Evolutionary conservation across 257 asterid genomes (phyloP).

Genomic region (Thymus mandschuricus): DNA sequence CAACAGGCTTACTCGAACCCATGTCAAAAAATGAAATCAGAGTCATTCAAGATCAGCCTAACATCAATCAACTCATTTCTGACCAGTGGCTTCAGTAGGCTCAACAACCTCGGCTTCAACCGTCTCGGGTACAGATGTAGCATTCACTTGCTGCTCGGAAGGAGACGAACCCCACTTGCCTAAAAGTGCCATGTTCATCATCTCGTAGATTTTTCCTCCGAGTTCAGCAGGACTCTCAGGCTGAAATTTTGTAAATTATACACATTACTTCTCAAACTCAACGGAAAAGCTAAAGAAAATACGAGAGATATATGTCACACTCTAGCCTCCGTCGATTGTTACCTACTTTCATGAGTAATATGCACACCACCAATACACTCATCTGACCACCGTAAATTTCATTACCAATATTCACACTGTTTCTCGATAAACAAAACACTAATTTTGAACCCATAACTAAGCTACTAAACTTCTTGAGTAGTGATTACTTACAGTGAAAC

Average conservation of each 20-base stretch:
- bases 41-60: neutral
- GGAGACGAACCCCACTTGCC: conserved; percentile 64
- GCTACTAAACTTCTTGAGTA: too few species aligned
- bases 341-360: too few species aligned
- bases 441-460: too few species aligned
- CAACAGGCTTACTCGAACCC: neutral
- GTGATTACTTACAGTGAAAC: conserved; percentile 74
- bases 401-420: too few species aligned
- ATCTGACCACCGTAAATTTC: too few species aligned
- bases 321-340: too few species aligned
- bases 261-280: neutral
- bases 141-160: conserved; percentile 44
- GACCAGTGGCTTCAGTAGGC: conserved; percentile 60
- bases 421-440: too few species aligned
- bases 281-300: neutral
- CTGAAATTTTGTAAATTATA: conserved; percentile 40
- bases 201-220: conserved; percentile 93
- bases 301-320: too few species aligned
- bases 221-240: conserved; percentile 96
- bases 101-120: conserved; percentile 84
- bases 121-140: conserved; percentile 43
- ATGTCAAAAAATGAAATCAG: neutral
- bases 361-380: too few species aligned
- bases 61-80: conserved; percentile 39
- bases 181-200: conserved; percentile 90